These are phyloP conservation scores for Torulaspora quercuum DNA, from an alignment of 805 yeast species.

Conservation along the genomic window DNA sequence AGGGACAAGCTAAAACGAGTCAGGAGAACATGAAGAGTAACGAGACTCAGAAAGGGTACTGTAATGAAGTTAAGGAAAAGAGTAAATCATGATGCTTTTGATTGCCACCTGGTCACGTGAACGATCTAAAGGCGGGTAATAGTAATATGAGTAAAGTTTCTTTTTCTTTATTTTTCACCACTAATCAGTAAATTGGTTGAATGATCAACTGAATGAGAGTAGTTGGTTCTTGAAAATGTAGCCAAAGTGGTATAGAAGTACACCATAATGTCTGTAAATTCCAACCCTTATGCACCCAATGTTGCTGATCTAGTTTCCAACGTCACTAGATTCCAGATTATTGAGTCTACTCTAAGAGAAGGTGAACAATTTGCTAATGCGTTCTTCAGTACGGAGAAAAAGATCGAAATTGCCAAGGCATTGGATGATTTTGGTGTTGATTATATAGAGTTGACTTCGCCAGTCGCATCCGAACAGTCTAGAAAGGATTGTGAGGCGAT, in stretches of 20 bases:
- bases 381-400: conserved; percentile 88
- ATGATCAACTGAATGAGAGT: neutral
- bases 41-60: too few relatives aligned
- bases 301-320: conserved; percentile 90
- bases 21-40: neutral
- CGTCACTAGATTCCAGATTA: conserved; percentile 82
- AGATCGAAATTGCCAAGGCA: conserved; percentile 95
- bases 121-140: too few relatives aligned
- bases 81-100: too few relatives aligned
- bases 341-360: conserved; percentile 94
- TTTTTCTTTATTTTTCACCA: too few relatives aligned
- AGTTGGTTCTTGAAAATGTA: neutral
- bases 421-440: conserved; percentile 97
- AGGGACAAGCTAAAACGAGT: neutral
- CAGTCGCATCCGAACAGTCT: conserved; percentile 95
- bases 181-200: too few relatives aligned
- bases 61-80: too few relatives aligned
- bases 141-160: too few relatives aligned
- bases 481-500: conserved; percentile 95
- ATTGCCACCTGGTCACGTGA: too few relatives aligned
- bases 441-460: conserved; percentile 95
- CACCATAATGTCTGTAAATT: conserved; percentile 13
- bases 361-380: conserved; percentile 99
- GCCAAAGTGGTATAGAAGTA: neutral
- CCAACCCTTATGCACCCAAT: conserved; percentile 91